Percentiles rank a stretch among this genome's conserved stretches.
These are phyloP conservation scores for Ligustrum vulgare DNA, from an alignment of 257 asterid species.

Conservation along the genomic window DNA sequence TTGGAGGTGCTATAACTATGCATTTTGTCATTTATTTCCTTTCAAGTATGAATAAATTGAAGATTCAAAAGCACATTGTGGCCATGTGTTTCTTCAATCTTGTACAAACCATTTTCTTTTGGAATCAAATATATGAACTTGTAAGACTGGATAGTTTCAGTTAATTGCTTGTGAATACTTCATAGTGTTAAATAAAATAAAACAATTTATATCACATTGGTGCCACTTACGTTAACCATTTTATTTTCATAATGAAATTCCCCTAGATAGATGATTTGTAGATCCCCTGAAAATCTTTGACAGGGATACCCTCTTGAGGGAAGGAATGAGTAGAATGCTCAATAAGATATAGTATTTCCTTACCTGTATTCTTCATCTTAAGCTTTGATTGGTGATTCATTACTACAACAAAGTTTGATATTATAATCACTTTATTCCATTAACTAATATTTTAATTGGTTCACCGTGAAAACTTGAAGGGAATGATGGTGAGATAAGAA, in stretches of 20 bases:
- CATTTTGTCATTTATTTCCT: neutral
- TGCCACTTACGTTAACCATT: neutral
- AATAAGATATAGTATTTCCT: neutral
- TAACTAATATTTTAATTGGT: neutral
- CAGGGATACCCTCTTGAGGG: neutral
- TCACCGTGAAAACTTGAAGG: neutral
- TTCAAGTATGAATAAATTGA: neutral
- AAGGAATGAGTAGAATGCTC: neutral
- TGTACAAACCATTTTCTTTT: neutral
- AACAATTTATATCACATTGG: neutral
- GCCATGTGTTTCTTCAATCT: neutral
- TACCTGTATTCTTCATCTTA: neutral
- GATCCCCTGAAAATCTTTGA: neutral
- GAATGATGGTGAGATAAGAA: neutral
- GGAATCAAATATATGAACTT: neutral
- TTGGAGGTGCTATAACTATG: neutral
- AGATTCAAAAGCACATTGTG: neutral
- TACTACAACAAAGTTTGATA: neutral
- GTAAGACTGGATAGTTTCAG: neutral
- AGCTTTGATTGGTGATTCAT: neutral
- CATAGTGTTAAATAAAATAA: neutral
- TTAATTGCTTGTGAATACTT: neutral
- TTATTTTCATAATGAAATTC: conserved; percentile 3
- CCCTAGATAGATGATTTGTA: neutral
- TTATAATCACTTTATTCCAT: neutral